These are phyloP conservation scores for Cyclotella kingstonii DNA, from an alignment of 108 stramenopile species.

Conservation along the genomic window DNA sequence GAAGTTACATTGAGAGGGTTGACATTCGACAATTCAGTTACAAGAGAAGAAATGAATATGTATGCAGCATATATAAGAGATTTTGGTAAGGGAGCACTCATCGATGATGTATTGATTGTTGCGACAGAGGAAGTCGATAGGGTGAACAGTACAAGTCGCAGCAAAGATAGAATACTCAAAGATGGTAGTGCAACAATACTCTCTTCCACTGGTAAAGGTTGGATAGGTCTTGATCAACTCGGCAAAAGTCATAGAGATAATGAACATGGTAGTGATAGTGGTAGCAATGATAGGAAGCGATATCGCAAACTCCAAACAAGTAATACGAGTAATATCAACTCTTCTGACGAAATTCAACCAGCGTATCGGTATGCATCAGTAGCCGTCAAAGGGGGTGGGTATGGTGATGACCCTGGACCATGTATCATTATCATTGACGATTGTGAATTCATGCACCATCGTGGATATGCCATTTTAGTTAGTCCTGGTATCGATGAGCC, in stretches of 20 bases:
- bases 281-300: too few species aligned
- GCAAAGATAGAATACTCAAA: not conserved
- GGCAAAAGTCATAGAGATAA: not conserved
- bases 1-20: slow-evolving; percentile 26
- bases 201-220: not conserved
- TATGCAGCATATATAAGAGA: slow-evolving; percentile 11
- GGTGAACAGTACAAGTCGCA: not conserved
- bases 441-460: slow-evolving; percentile 26
- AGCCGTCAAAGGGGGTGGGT: slow-evolving; percentile 28
- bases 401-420: slow-evolving; percentile 36
- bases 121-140: not conserved
- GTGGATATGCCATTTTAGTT: slow-evolving; percentile 34
- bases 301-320: too few species aligned
- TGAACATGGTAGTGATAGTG: not conserved
- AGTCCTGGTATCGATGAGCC: slow-evolving; percentile 36
- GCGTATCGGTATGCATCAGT: slow-evolving; percentile 29
- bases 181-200: too few species aligned
- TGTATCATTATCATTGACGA: slow-evolving; percentile 28
- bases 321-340: not conserved
- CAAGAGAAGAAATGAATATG: slow-evolving; percentile 12
- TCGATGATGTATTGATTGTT: slow-evolving; percentile 1
- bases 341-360: not conserved
- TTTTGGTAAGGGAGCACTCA: slow-evolving; percentile 9
- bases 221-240: not conserved
- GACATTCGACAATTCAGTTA: slow-evolving; percentile 23